These are phyloP conservation scores for Phytopythium litorale DNA, from an alignment of 352 stramenopile genomes.

Conservation along the genomic window DNA sequence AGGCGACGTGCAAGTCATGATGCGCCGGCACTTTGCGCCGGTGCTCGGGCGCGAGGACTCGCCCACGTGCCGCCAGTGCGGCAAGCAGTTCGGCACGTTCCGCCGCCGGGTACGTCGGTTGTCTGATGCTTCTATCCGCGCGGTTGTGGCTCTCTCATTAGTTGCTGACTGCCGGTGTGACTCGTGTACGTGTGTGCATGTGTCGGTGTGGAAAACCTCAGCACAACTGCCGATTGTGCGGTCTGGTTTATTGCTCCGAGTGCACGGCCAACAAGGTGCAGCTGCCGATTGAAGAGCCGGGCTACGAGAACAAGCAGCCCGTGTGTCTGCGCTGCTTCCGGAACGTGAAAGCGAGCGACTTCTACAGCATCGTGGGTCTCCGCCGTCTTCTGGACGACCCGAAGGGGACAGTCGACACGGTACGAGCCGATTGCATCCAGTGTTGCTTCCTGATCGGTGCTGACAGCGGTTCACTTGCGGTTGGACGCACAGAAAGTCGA, in stretches of 20 bases:
- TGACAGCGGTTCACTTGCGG: not conserved
- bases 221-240: slow-evolving; percentile 79
- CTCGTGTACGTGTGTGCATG: not conserved
- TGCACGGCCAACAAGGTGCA: slow-evolving; percentile 71
- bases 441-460: not conserved
- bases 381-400: slow-evolving; percentile 51
- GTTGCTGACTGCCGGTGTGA: not conserved
- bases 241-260: slow-evolving; percentile 67
- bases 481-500: slow-evolving; percentile 44
- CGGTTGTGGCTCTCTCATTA: not conserved
- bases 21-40: slow-evolving; percentile 58
- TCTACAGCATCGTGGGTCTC: slow-evolving; percentile 68
- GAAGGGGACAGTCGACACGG: slow-evolving; percentile 28
- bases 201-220: slow-evolving; percentile 10
- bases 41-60: slow-evolving; percentile 43
- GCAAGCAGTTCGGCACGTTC: slow-evolving; percentile 70
- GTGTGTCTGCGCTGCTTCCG: slow-evolving; percentile 75
- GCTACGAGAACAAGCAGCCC: slow-evolving; percentile 67
- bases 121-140: not conserved
- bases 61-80: slow-evolving; percentile 55
- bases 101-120: slow-evolving; percentile 51
- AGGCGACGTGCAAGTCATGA: slow-evolving; percentile 29
- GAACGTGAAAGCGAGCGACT: slow-evolving; percentile 66
- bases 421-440: slow-evolving; percentile 7
- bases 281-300: slow-evolving; percentile 48